phyloP scores from a whole-genome alignment of 768 basidiomycete genomes.

The Glaciozyma antarctica region DNA sequence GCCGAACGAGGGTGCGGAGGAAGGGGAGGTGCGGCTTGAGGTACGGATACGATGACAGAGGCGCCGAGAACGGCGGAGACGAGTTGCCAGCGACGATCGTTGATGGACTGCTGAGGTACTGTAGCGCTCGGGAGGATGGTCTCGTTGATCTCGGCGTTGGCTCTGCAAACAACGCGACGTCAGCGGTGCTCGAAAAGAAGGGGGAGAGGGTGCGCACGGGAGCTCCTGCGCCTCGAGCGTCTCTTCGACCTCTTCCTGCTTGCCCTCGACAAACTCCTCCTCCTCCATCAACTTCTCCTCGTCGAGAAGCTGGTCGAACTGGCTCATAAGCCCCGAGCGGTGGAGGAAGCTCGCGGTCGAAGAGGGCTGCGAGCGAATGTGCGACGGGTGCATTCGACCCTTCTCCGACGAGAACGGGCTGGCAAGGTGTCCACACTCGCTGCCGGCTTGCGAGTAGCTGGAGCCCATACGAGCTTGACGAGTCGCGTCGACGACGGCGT shows the following conservation, averaged over 20 bases:
- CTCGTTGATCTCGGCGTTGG: background rate
- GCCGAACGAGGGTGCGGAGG: slow-evolving; percentile 3
- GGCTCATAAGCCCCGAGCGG: background rate
- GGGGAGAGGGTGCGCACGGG: background rate
- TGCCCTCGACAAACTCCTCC: background rate
- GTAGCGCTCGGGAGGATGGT: background rate
- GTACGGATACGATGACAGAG: background rate
- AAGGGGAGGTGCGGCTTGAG: background rate
- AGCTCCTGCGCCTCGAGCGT: background rate
- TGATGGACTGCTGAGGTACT: background rate
- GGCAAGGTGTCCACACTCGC: background rate
- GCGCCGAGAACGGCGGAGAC: slow-evolving; percentile 9
- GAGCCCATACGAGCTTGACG: slow-evolving; percentile 12
- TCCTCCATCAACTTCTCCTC: background rate
- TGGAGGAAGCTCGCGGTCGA: background rate
- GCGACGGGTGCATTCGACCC: background rate
- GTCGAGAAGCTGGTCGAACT: background rate
- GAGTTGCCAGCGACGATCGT: slow-evolving; percentile 15
- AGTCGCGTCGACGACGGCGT: slow-evolving; percentile 15
- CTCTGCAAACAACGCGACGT: background rate
- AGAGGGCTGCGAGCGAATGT: background rate
- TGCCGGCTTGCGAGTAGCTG: background rate
- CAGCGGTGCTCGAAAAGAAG: background rate
- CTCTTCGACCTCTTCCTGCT: background rate
- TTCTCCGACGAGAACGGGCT: background rate